Evolutionary conservation across 495 filamentous ascomycete genomes (phyloP).

Genomic region (Xylaria venustula): DNA sequence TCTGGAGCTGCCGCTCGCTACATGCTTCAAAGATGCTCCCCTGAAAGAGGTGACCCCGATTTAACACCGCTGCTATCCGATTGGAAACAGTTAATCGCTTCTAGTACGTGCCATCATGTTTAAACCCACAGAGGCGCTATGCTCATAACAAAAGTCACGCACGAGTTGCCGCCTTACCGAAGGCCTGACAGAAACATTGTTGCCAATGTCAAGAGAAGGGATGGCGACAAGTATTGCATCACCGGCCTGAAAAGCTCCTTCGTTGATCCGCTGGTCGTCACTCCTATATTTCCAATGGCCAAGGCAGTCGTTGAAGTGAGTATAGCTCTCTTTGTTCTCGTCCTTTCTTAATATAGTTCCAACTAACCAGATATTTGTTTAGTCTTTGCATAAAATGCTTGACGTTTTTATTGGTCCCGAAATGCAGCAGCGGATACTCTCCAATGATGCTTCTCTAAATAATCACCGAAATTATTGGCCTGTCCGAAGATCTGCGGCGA

Average conservation of each 20-base stretch:
- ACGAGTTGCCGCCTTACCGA: neutral
- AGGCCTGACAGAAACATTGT: neutral
- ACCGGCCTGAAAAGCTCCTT: neutral
- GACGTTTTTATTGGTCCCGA: neutral
- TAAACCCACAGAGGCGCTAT: neutral
- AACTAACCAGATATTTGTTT: neutral
- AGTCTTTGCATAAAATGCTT: constrained; percentile 5
- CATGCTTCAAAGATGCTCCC: constrained; percentile 4
- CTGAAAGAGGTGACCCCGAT: neutral
- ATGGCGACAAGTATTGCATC: neutral
- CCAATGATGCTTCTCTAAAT: constrained; percentile 1
- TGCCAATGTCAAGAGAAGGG: neutral
- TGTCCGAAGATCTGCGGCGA: neutral
- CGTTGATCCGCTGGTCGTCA: neutral
- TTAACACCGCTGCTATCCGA: neutral
- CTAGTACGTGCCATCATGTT: neutral
- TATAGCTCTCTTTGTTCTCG: neutral
- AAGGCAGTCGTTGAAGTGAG: neutral
- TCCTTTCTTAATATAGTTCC: neutral
- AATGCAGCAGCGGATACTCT: neutral
- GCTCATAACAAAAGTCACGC: neutral
- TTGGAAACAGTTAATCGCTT: neutral
- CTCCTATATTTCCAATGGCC: constrained; percentile 1
- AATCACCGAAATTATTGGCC: neutral
- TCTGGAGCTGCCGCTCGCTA: neutral